phyloP scores from a whole-genome alignment of 2,329 filamentous ascomycete species.

The Aspergillus unguis region DNA sequence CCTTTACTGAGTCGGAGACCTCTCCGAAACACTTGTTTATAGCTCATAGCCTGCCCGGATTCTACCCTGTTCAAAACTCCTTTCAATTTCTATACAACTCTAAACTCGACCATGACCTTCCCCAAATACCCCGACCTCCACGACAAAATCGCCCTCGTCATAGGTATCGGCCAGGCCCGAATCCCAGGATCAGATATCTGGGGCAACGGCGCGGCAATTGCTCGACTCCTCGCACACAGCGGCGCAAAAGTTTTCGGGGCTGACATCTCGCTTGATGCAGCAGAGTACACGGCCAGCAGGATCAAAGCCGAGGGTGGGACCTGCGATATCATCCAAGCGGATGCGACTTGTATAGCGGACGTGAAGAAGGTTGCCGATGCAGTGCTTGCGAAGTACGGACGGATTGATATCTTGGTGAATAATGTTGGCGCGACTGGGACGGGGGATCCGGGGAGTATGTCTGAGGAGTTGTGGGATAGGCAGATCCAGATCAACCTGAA shows the following conservation, averaged over 20 bases:
- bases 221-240: conserved; percentile 48
- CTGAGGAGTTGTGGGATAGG: conserved; percentile 50
- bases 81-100: not conserved
- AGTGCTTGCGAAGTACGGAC: conserved; percentile 52
- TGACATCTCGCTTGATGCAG: conserved; percentile 40
- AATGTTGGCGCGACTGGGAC: conserved; percentile 59
- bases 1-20: no score
- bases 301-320: conserved; percentile 26
- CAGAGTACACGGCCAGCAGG: not conserved
- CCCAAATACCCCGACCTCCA: conserved; percentile 2
- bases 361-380: conserved; percentile 53
- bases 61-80: no score
- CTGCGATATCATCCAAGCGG: conserved; percentile 43
- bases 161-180: conserved; percentile 34
- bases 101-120: not conserved
- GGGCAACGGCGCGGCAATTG: conserved; percentile 52
- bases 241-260: conserved; percentile 53
- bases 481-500: conserved; percentile 58
- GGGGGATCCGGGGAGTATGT: conserved; percentile 49
- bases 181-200: conserved; percentile 37
- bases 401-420: conserved; percentile 60
- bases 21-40: no score
- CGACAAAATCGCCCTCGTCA: conserved; percentile 24
- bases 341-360: conserved; percentile 53
- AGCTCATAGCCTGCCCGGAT: no score